phyloP scores from a whole-genome alignment of 352 stramenopile genomes.

The Phytopythium mirpurense region DNA sequence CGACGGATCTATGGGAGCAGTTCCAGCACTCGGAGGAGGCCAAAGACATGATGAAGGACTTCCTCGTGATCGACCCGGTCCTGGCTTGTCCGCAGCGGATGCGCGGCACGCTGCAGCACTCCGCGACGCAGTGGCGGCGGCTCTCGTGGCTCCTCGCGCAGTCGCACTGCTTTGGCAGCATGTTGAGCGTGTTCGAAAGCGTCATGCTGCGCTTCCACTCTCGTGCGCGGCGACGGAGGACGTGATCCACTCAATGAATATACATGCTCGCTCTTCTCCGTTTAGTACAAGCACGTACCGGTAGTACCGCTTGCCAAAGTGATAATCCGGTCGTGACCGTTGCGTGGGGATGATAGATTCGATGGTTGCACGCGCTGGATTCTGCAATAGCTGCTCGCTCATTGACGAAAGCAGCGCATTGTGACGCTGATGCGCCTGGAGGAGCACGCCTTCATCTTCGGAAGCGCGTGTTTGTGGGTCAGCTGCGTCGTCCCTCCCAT shows the following conservation, averaged over 20 bases:
- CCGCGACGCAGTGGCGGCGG: constrained; percentile 39
- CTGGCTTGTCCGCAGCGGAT: constrained; percentile 17
- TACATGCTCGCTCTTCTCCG: too few relatives aligned
- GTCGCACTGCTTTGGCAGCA: constrained; percentile 42
- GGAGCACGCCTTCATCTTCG: constrained; percentile 52
- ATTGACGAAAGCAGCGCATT: constrained; percentile 46
- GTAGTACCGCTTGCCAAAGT: too few relatives aligned
- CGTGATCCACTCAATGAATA: too few relatives aligned
- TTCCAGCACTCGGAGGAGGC: constrained; percentile 64
- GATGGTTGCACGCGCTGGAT: too few relatives aligned
- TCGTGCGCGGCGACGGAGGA: constrained; percentile 5
- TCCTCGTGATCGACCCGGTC: constrained; percentile 41
- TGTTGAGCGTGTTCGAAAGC: constrained; percentile 34
- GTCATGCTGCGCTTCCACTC: constrained; percentile 33
- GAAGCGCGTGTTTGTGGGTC: constrained; percentile 77
- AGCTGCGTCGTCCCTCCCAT: constrained; percentile 78
- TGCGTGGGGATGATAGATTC: too few relatives aligned
- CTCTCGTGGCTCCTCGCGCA: constrained; percentile 52
- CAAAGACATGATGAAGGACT: constrained; percentile 58
- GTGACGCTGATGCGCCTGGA: constrained; percentile 44
- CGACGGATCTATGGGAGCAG: constrained; percentile 60
- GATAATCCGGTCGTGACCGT: too few relatives aligned
- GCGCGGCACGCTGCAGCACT: constrained; percentile 30
- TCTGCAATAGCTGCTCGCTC: too few relatives aligned
- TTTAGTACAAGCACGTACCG: too few relatives aligned